These are phyloP conservation scores for Primulina huaijiensis DNA, from an alignment of 257 asterid species.

Conservation along the genomic window DNA sequence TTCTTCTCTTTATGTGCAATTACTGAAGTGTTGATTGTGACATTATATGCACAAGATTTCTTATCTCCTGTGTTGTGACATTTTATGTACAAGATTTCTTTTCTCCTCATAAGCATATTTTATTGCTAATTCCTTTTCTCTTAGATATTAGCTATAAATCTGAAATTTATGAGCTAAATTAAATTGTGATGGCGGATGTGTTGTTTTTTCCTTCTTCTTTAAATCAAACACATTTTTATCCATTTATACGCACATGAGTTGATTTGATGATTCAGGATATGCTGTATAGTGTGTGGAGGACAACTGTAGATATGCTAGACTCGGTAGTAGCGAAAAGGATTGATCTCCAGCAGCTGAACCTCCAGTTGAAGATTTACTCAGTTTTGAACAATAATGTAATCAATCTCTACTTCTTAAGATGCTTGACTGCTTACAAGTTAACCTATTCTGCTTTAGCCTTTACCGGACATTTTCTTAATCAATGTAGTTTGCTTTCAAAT, in stretches of 20 bases:
- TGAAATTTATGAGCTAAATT: neutral
- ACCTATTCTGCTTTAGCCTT: constrained; percentile 6
- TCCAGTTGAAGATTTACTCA: constrained; percentile 54
- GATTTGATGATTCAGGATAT: constrained; percentile 58
- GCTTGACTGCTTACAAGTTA: neutral
- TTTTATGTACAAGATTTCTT: no score
- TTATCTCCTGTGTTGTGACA: neutral
- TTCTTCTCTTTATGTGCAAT: neutral
- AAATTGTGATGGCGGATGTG: constrained; percentile 4
- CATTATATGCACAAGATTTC: neutral
- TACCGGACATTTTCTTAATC: constrained; percentile 9
- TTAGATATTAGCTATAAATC: neutral
- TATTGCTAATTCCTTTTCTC: neutral
- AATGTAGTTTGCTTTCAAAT: constrained; percentile 14
- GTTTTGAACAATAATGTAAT: constrained; percentile 64
- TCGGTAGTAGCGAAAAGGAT: constrained; percentile 53
- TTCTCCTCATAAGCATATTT: constrained; percentile 5
- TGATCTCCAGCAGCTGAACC: constrained; percentile 55
- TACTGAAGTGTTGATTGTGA: neutral
- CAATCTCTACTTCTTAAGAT: neutral
- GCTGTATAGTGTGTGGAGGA: constrained; percentile 58
- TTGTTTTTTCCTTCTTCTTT: constrained; percentile 1
- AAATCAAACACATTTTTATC: constrained; percentile 12
- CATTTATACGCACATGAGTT: constrained; percentile 19
- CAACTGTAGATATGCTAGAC: constrained; percentile 45